Evolutionary conservation across 192 early-diverging fungal species (phyloP), one percentile per base, ranked within the genome.

Genomic region (Entomortierella beljakovae): DNA sequence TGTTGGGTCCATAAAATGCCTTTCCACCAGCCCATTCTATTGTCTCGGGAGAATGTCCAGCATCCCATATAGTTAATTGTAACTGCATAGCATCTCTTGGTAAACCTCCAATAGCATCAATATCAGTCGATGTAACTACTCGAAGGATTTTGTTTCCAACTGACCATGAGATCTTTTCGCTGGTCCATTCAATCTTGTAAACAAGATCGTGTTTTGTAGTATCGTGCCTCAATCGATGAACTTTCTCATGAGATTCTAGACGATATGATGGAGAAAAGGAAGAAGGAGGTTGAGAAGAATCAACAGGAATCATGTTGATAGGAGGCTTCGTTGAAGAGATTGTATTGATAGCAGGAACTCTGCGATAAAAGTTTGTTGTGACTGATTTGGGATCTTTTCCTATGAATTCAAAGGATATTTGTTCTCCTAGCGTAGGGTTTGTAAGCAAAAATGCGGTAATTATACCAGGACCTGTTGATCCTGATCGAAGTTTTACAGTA

Each of bases 401-500:
- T 25, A 89, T 88, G 58, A 85, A 84, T 74, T 91, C 90, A 51
- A 86, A 90, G 56, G 90, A 89, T 29, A 91, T 88, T 43, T 91
- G 89, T 55, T 91, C 90, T 38, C 88, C 88, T 9, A 81, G 31
- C n/a, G 82, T 83, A 8, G 74, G 74, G 69, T 89, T 85, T 2
- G 84, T 76, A 43, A 81, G 70, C 20, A 92, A 83, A 49, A 90
- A 61, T 7, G 89, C 88, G 8, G 88, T 86, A n/a, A 92, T 87
- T 1, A 90, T 88, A 1, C 91, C 91, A 6, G 71, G 82, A 10
- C 81, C 71, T 0, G 77, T 68, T 22, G 81, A 83, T 6, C 81
- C 90, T 0, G 90, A 86, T 40, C 76, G 64, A 7, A 92, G 33
- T 5, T 83, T 86, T 1, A 85, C 85, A 1, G 81, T 82, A 1